phyloP scores from a whole-genome alignment of 768 basidiomycete genomes.

The Russula foetens region DNA sequence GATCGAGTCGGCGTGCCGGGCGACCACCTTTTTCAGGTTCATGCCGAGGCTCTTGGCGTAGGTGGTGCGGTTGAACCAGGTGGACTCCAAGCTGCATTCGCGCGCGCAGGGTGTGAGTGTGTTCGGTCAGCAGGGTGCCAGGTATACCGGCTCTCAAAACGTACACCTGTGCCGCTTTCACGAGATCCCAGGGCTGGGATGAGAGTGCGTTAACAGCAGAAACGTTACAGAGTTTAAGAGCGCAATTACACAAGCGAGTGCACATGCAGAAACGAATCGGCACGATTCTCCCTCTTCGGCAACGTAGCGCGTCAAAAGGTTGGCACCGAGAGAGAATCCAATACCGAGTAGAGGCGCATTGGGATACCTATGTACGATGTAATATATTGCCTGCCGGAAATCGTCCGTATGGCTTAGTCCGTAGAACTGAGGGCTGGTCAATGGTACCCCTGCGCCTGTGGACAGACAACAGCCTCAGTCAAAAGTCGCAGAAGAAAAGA shows the following conservation, averaged over 20 bases:
- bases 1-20: slow-evolving; percentile 41
- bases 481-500: slow-evolving; percentile 22
- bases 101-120: background rate
- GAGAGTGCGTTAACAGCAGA: background rate
- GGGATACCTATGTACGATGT: slow-evolving; percentile 66
- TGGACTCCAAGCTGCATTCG: slow-evolving; percentile 43
- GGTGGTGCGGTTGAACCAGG: slow-evolving; percentile 49
- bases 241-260: slow-evolving; percentile 59
- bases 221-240: slow-evolving; percentile 9
- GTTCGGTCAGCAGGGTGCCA: background rate
- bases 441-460: background rate
- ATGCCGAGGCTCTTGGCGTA: slow-evolving; percentile 77
- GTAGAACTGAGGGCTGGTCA: slow-evolving; percentile 48
- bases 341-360: slow-evolving; percentile 75
- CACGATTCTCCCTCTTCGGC: slow-evolving; percentile 71
- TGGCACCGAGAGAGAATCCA: slow-evolving; percentile 91
- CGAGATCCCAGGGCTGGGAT: slow-evolving; percentile 40
- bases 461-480: slow-evolving; percentile 43
- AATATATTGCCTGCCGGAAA: slow-evolving; percentile 69
- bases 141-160: background rate
- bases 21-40: slow-evolving; percentile 57
- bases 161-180: slow-evolving; percentile 30
- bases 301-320: slow-evolving; percentile 81
- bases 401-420: slow-evolving; percentile 89
- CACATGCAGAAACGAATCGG: slow-evolving; percentile 57